Base-by-base conservation (phyloP, 257 asterid species). In the Petrea volubilis region DNA sequence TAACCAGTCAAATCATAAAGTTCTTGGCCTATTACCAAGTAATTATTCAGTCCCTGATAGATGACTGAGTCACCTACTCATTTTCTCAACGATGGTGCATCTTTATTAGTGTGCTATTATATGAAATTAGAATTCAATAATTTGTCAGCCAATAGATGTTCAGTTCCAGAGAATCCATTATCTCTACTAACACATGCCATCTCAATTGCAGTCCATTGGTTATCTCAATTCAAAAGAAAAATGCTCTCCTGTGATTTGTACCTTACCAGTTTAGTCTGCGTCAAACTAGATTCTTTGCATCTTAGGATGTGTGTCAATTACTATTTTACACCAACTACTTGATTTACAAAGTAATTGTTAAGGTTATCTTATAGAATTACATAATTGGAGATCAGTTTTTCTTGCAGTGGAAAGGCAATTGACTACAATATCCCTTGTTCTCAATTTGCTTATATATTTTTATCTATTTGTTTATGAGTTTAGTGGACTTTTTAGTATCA, bases 401-500 rank as follows among this genome's bases (percentile, higher is more conserved):
- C n/a, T n/a, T n/a, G n/a, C 60, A 34, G 21, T 40, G 57, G 51
- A 29, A 49, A 17, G 27, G 27, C 56, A 50, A 50, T 31, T 56
- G 31, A 31, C 33, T 63, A 25, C 21, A 21, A 27, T 44, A 6
- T 36, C 41, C 53, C 31, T 38, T 41, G 27, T 58, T 52, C 58
- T 47, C 27, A 65, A 46, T 53, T 60, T 60, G 8, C 52, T 56
- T 74, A 44, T 31, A 58, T 33, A 60, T 47, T 17, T 49, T 21
- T 31, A 65, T 28, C 52, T 53, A 20, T 70, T 27, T 64, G 20
- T 25, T 64, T 5, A 6, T 9, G 23, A 10, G 43, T 28, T 44
- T 47, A 6, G 18, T 41, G 36, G 31, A 44, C 41, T 10, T 66
- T 24, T 70, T 65, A 47, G 18, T 14, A 70, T 61, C 59, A 15